Base-by-base conservation (phyloP, 352 stramenopile species). In the Pythium angustatum region DNA sequence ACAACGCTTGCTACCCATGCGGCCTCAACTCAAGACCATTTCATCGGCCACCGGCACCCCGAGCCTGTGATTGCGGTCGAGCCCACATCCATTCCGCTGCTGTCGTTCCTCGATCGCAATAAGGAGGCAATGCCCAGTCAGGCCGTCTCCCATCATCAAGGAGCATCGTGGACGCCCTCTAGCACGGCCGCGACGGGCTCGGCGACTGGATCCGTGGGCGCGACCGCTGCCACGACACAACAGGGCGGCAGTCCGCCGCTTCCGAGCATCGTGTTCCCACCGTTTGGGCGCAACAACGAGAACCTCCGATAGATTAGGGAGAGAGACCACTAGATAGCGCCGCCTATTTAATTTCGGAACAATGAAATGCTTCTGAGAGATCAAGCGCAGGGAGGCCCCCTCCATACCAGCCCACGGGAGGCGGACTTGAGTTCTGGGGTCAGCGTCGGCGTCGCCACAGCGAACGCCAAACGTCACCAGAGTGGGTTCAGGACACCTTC, bases 261-360 rank as follows among this genome's bases (percentile, higher is more conserved):
- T 2, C 56, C 57, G 12, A 71, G 64, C 43, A 66, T 71, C 34
- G 58, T 71, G 64, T 44, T 71, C 14, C 64, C 64, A 28, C 54
- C 64, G 33, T 50, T 71, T 51, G 59, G 26, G 24, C 57, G 38
- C 36, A 58, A 34, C 45, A 51, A 58, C 36, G 45, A 54, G 60
- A 65, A 61, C 63, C 30, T 48, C 22, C 55, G 63, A 61, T 70
- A 65, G 50, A 52, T 5, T 24, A n/a, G n/a, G 3, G 19, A 22
- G n/a, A 34, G 15, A 33, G 3, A 47, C 22, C 19, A 48, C 38
- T 15, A 21, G 11, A 45, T 45, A 21, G 4, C 19, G 3, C 22
- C 36, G 36, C 58, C 48, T 65, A 65, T 65, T 65, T 65, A 65
- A 65, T 49, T 65, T 52, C 45, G 34, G 14, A 44, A 58, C 41